phyloP scores from a whole-genome alignment of 2,329 filamentous ascomycete genomes.

The Pseudogymnoascus sp. region DNA sequence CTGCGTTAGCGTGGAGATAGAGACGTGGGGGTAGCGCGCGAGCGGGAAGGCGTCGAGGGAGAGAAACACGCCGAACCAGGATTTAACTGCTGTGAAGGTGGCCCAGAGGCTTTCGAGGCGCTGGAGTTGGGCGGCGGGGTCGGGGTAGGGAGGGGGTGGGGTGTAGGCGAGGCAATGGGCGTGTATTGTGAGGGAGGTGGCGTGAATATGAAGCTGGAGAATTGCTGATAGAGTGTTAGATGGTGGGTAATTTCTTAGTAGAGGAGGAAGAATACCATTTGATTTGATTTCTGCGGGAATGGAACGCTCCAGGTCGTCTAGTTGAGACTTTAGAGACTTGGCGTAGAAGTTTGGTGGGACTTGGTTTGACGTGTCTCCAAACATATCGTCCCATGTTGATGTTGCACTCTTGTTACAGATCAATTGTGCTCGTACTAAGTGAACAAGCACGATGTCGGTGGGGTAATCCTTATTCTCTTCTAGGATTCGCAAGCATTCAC shows the following conservation, averaged over 20 bases:
- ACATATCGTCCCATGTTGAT: neutral
- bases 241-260: neutral
- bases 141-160: neutral
- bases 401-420: neutral
- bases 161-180: neutral
- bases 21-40: neutral
- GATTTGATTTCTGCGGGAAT: neutral
- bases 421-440: slow-evolving; percentile 9
- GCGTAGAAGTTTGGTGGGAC: neutral
- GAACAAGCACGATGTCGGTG: slow-evolving; percentile 10
- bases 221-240: neutral
- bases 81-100: neutral
- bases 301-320: neutral
- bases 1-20: neutral
- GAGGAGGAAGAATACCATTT: neutral
- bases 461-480: slow-evolving; percentile 10
- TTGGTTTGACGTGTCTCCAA: neutral
- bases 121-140: neutral
- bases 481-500: slow-evolving; percentile 10
- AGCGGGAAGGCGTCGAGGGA: neutral
- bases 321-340: neutral
- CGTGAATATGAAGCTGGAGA: neutral
- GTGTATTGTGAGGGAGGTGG: neutral
- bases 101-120: slow-evolving; percentile 3
- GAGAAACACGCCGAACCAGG: neutral